Conservation (phyloP, 306 rosid species). For the apple (Malus domestica) region ASM211411v1 NC_041791.1:284501-285000, state of each 20-base stretch:
- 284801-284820: too few relatives aligned
- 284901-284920: too few relatives aligned
- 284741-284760: background rate
- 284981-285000: too few relatives aligned
- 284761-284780: background rate
- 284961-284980: too few relatives aligned
- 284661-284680: conserved; percentile 13
- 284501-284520: background rate
- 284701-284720: conserved; percentile 8
- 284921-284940: background rate
- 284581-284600: background rate
- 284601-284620: background rate
- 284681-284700: background rate
- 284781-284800: background rate
- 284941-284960: too few relatives aligned
- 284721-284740: background rate
- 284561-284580: background rate
- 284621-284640: background rate
- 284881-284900: background rate
- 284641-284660: conserved; percentile 8
- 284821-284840: background rate
- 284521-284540: background rate
- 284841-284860: too few relatives aligned
- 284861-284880: background rate
- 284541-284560: background rate